Evolutionary conservation across 306 rosid species (phyloP).

Genomic region (Chamaecrista fasciculata): DNA sequence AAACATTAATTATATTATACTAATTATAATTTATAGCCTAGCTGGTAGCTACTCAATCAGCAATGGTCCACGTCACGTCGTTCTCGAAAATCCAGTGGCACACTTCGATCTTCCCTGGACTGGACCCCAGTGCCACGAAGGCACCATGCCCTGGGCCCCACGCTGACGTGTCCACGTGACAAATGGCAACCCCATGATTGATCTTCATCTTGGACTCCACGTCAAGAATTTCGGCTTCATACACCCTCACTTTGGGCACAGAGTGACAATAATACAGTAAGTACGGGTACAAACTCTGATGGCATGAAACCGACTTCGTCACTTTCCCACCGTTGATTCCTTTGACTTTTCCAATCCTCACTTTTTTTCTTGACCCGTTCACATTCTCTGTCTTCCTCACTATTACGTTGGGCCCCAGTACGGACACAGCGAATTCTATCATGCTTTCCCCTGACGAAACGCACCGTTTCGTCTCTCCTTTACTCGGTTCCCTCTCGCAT

Average conservation of each 20-base stretch:
- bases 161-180: constrained; percentile 60
- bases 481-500: constrained; percentile 67
- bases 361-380: constrained; percentile 47
- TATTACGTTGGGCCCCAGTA: constrained; percentile 47
- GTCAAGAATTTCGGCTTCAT: constrained; percentile 64
- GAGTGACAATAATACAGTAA: constrained; percentile 85
- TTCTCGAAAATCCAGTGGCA: constrained; percentile 75
- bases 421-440: constrained; percentile 61
- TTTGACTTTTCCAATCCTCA: constrained; percentile 59
- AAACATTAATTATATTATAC: no score
- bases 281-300: constrained; percentile 85
- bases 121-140: constrained; percentile 54
- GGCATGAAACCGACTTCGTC: constrained; percentile 77
- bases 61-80: constrained; percentile 73
- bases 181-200: constrained; percentile 58
- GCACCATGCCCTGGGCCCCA: constrained; percentile 54
- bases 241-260: constrained; percentile 70
- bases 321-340: constrained; percentile 62
- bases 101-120: constrained; percentile 56
- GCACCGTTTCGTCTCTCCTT: constrained; percentile 72
- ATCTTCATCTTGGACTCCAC: constrained; percentile 30
- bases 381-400: constrained; percentile 48
- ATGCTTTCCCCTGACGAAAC: constrained; percentile 71
- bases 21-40: no score
- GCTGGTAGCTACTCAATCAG: constrained; percentile 25